Percentiles rank a stretch among this genome's conserved stretches.
phyloP scores from a whole-genome alignment of 179 eudicot species.

The Kewa caespitosa region DNA sequence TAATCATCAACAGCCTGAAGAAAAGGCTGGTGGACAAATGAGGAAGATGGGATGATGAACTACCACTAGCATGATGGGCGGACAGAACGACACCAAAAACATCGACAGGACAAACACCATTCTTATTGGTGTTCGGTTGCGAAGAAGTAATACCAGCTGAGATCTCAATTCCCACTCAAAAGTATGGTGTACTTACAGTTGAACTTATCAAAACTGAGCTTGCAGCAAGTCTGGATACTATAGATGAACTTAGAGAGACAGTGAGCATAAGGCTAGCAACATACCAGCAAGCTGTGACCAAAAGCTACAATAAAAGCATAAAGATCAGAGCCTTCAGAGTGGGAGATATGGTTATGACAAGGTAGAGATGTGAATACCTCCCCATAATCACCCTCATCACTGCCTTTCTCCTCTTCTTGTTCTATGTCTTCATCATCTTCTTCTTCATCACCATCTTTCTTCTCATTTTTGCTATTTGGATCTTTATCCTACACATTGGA shows the following conservation, averaged over 20 bases:
- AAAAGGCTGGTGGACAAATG: not conserved
- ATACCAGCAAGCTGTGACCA: no score
- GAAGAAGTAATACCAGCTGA: not conserved
- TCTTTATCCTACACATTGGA: constrained; percentile 22
- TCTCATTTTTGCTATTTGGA: constrained; percentile 10
- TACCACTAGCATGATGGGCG: not conserved
- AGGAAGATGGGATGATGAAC: not conserved
- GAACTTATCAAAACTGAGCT: not conserved
- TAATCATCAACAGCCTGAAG: not conserved
- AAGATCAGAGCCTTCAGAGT: no score
- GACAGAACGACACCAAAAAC: not conserved
- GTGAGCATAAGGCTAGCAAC: no score
- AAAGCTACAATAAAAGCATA: no score
- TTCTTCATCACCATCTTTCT: constrained; percentile 29
- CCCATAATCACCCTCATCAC: constrained; percentile 24
- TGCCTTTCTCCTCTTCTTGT: constrained; percentile 22
- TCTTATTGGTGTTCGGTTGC: not conserved
- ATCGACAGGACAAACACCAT: not conserved
- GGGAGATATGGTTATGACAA: no score
- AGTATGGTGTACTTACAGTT: not conserved
- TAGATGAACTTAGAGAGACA: no score
- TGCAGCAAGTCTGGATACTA: no score
- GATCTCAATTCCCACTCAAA: not conserved
- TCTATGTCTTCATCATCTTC: constrained; percentile 24
- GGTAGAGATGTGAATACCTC: constrained; percentile 15